Evolutionary conservation across 1,139 yeast species (phyloP), one percentile per base, ranked within the genome.

Genomic region (Nematodospora anomalae): DNA sequence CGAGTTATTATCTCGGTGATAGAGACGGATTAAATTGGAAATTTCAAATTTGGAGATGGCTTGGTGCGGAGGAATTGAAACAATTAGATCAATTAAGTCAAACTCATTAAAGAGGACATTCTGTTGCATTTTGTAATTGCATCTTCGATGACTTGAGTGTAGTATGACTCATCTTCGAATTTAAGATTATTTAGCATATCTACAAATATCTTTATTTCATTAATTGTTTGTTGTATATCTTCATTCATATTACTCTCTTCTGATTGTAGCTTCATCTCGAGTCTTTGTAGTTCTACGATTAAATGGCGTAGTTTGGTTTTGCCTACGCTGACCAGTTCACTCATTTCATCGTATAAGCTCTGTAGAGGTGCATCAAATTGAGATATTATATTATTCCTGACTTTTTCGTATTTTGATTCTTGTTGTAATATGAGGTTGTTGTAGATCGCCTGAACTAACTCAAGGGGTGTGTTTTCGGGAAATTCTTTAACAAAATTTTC

Each of bases 1-100:
- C 80, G 26, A 76, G 82, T 4, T 85, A 83, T 50, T 80, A 83
- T 45, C 71, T 92, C 36, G 97, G 95, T 37, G 80, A 80, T 46
- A 74, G 83, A 37, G 59, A 76, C 41, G 76, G 80, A 7, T 68
- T 89, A 40, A 89, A 89, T 53, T 90, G 96, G 77, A 80, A 76
- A 36, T 87, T 78, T 52, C 90, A 84, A 44, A 85, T 80, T 1
- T 87, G 87, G 79, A 77, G 74, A 51, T 83, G 87, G 84, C 42
- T 64, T 28, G 62, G 54, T 12, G 41, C 64, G 3, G 70, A 45
- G 1, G 60, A 57, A 35, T 26, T 53, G 12, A 22, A 44, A 2
- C 36, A 31, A 26, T 38, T 57, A 12, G 38, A 51, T 3, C 7
- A 18, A 24, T 16, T 30, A 23, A 30, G 26, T 30, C 22, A 33